Base-by-base conservation (phyloP, 2,329 filamentous ascomycete genomes). In the Pseudogymnoascus verrucosus region DNA sequence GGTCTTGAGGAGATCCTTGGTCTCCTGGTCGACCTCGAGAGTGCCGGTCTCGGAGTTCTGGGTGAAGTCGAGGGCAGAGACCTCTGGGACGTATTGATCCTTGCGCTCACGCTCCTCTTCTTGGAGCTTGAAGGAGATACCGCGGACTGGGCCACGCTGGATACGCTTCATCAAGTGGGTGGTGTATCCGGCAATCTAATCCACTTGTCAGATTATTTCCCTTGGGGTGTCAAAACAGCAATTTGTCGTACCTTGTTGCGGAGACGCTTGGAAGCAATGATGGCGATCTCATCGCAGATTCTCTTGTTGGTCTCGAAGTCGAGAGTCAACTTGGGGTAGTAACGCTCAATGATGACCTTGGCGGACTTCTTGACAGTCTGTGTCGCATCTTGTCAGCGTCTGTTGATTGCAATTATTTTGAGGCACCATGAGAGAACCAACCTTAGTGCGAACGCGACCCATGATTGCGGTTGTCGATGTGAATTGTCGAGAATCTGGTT, bases 231-330 rank as follows among this genome's bases (percentile, higher is more conserved):
- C 36, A 61, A 12, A 44, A 2, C 10, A 57, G n/a, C n/a, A 51
- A 14, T 39, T 16, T 7, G 12, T 66, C 69, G 60, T 71, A 96
- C 91, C 91, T 99, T 99, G 89, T 99, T 99, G 84, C 95, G 89
- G 76, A 99, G 89, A 78, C 96, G 89, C 91, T 99, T 99, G 75
- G 90, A 96, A 74, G 95, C 91, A 78, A 99, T 99, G 81, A 99
- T 96, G 77, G 95, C 95, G 75, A 99, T 95, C 84, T 99, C 95
- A 92, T 98, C 95, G 85, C 95, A 98, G 77, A 98, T 96, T 76
- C 92, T 87, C 90, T 97, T 97, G 90, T 97, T 97, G 87, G 91
- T 96, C 89, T 99, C 95, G 84, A 99, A 99, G 85, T 99, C 95
- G 77, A 98, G 91, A 70, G 93, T 97, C 79, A 99, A 86, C 83